Evolutionary conservation across 345 rosid species (phyloP).

Genomic region (Excoecaria agallocha): DNA sequence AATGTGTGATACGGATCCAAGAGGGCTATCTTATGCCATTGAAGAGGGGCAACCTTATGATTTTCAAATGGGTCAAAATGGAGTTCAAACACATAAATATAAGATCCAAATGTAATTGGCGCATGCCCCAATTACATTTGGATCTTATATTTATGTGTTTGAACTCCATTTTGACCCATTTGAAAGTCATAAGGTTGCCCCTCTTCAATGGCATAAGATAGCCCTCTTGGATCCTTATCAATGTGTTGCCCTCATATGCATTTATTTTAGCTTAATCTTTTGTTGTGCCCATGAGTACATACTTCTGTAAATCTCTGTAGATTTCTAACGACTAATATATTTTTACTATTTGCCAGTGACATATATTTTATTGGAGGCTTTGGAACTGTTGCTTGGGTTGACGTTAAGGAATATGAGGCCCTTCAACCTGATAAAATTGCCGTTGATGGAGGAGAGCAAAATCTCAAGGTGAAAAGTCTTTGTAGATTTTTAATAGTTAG

Average conservation of each 20-base stretch:
- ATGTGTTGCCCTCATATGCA: not conserved
- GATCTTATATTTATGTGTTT: too few species aligned
- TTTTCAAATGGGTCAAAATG: too few species aligned
- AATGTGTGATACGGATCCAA: too few species aligned
- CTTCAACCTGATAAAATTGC: conserved; percentile 92
- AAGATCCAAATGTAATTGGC: too few species aligned
- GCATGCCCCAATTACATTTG: too few species aligned
- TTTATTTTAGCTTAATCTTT: not conserved
- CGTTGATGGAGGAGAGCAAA: conserved; percentile 91
- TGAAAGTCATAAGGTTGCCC: too few species aligned
- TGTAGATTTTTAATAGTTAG: not conserved
- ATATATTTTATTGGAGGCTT: conserved; percentile 98
- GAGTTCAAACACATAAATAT: too few species aligned
- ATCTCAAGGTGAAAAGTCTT: conserved; percentile 56
- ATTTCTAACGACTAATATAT: not conserved
- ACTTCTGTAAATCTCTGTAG: not conserved
- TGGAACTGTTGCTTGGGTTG: conserved; percentile 98
- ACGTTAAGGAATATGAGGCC: conserved; percentile 77
- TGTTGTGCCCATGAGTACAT: not conserved
- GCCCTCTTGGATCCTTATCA: too few species aligned
- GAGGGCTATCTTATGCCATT: too few species aligned
- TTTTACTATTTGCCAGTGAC: conserved; percentile 47
- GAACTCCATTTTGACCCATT: too few species aligned
- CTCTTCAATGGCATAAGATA: too few species aligned
- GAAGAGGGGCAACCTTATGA: too few species aligned